These are phyloP conservation scores for Mucor irregularis DNA, from an alignment of 371 early-diverging fungal genomes.

Conservation along the genomic window DNA sequence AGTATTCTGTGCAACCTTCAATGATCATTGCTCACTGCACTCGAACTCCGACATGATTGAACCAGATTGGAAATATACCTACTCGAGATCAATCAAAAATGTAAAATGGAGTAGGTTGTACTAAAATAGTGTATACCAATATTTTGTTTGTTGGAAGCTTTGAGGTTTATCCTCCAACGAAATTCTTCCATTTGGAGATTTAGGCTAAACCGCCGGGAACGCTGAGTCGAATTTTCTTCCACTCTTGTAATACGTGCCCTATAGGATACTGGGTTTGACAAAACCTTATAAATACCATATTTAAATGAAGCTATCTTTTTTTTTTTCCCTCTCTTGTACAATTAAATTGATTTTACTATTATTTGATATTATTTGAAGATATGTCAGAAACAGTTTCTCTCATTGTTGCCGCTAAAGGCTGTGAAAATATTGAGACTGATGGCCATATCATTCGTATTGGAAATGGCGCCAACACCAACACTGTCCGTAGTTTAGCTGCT, in stretches of 20 bases:
- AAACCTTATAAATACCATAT: background rate
- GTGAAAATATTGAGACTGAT: slow-evolving; percentile 25
- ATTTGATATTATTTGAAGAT: background rate
- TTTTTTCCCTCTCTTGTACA: background rate
- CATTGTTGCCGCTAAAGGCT: slow-evolving; percentile 25
- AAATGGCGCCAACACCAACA: slow-evolving; percentile 28
- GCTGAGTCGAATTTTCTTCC: background rate
- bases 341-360: no score
- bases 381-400: slow-evolving; percentile 22
- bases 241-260: no score
- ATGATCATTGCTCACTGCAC: no score
- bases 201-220: background rate
- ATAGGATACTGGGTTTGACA: no score
- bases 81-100: no score
- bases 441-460: slow-evolving; percentile 34
- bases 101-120: no score
- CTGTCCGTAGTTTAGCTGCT: slow-evolving; percentile 27
- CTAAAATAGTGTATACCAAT: no score
- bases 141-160: background rate
- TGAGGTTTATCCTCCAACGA: background rate
- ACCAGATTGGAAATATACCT: no score
- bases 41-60: no score
- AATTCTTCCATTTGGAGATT: background rate
- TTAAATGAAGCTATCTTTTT: background rate
- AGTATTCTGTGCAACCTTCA: no score